A percentile compares a stretch with the other conserved stretches of the same genome.
These are phyloP conservation scores for Thermothelomyces thermophilus DNA, from an alignment of 2,329 filamentous ascomycete genomes.

Conservation along the genomic window DNA sequence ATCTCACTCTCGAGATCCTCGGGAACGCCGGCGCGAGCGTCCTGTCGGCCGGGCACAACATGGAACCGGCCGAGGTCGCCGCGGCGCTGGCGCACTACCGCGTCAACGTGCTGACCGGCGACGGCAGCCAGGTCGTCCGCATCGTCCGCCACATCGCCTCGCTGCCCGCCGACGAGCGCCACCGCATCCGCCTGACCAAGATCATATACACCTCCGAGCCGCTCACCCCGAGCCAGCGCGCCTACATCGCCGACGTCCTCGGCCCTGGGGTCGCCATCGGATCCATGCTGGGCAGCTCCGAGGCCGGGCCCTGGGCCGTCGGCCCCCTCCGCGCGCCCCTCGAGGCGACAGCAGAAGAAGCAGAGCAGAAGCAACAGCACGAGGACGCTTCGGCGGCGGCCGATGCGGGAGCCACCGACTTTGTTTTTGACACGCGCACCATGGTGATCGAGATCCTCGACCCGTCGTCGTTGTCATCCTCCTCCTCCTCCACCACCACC, in stretches of 20 bases:
- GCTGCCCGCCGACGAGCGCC: not conserved
- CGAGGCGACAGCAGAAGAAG: too few species aligned
- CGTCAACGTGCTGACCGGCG: not conserved
- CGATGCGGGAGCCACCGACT: not conserved
- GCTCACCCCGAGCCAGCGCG: not conserved
- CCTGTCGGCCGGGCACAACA: not conserved
- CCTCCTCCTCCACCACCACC: not conserved
- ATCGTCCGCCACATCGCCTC: not conserved
- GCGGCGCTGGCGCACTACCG: not conserved
- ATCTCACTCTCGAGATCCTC: not conserved
- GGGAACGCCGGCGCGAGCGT: not conserved
- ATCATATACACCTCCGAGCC: not conserved
- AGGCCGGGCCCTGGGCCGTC: not conserved
- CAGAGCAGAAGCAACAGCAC: not conserved
- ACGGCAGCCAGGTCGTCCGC: not conserved
- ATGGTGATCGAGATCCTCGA: not conserved
- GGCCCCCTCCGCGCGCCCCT: too few species aligned
- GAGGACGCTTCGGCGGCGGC: not conserved
- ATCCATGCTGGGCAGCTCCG: not conserved
- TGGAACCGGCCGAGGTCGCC: not conserved
- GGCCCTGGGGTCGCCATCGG: not conserved
- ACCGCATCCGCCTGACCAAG: not conserved
- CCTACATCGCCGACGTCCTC: not conserved
- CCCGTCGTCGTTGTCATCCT: too few species aligned
- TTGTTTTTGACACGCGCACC: not conserved